phyloP scores from a whole-genome alignment of 345 rosid species.

The Ceriops tagal region DNA sequence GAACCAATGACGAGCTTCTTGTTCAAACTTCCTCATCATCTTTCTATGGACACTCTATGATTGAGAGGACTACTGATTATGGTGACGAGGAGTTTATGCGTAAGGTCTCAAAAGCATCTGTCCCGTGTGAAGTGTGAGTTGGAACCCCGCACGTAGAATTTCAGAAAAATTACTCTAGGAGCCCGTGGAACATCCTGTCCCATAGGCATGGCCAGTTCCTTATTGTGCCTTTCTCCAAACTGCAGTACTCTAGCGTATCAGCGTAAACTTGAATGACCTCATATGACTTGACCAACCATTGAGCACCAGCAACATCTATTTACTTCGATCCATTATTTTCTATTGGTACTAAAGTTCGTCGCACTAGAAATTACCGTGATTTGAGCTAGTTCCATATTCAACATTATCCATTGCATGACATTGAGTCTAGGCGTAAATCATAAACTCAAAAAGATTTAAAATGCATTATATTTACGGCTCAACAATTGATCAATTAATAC shows the following conservation, averaged over 20 bases:
- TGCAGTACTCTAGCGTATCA: not conserved
- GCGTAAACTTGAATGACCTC: not conserved
- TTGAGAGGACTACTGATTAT: no score
- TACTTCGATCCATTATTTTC: no score
- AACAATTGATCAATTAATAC: conserved; percentile 1
- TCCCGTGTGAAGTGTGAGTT: no score
- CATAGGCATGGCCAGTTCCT: not conserved
- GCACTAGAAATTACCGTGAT: no score
- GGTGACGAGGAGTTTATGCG: no score
- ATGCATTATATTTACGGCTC: conserved; percentile 3
- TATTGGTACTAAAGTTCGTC: no score
- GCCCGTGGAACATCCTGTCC: not conserved
- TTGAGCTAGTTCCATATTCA: not conserved
- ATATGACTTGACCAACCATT: not conserved
- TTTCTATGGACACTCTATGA: no score
- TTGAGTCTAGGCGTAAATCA: not conserved
- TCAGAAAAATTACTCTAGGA: not conserved
- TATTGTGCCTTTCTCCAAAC: not conserved
- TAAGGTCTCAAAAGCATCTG: no score
- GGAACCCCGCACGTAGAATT: no score
- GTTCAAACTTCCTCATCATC: not conserved
- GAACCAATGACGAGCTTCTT: not conserved
- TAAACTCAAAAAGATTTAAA: no score
- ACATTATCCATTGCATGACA: not conserved
- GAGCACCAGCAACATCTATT: not conserved